phyloP scores from a whole-genome alignment of 1,139 yeast genomes.

The Pneumocystis sp. region DNA sequence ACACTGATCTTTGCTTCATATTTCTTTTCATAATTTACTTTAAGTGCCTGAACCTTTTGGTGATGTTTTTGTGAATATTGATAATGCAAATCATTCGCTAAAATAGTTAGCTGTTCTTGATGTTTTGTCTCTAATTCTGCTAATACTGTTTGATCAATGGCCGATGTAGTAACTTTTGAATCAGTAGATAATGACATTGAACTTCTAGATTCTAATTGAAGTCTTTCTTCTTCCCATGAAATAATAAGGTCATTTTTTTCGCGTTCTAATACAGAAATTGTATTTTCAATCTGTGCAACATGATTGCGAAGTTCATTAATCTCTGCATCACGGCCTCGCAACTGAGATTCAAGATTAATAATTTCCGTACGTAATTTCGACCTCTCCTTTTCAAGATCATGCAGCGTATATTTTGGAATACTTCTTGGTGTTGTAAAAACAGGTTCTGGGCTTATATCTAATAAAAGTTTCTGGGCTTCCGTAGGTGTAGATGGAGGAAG shows the following conservation, averaged over 20 bases:
- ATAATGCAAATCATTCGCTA: constrained; percentile 4
- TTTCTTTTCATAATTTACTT: constrained; percentile 9
- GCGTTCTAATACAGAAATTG: not conserved
- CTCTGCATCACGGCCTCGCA: not conserved
- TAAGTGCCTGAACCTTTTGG: constrained; percentile 10
- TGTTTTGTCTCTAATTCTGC: not conserved
- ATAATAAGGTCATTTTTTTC: not conserved
- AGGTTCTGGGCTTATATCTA: not conserved
- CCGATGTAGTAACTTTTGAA: not conserved
- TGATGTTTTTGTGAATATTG: constrained; percentile 10
- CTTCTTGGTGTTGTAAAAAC: not conserved
- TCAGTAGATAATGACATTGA: not conserved
- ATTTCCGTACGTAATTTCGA: not conserved
- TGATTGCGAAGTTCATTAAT: not conserved
- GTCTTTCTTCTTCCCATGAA: not conserved
- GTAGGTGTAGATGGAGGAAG: not conserved
- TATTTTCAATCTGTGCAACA: not conserved
- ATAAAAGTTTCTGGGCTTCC: not conserved
- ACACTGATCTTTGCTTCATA: constrained; percentile 4
- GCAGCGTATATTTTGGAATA: not conserved
- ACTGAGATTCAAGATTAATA: not conserved
- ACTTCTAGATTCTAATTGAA: not conserved
- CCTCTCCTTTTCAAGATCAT: not conserved
- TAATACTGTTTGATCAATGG: not conserved
- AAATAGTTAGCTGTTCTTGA: not conserved